Percentiles rank a stretch among this genome's conserved stretches.
These are phyloP conservation scores for Stagonosporopsis chrysanthemi DNA, from an alignment of 2,329 filamentous ascomycete species.

Conservation along the genomic window DNA sequence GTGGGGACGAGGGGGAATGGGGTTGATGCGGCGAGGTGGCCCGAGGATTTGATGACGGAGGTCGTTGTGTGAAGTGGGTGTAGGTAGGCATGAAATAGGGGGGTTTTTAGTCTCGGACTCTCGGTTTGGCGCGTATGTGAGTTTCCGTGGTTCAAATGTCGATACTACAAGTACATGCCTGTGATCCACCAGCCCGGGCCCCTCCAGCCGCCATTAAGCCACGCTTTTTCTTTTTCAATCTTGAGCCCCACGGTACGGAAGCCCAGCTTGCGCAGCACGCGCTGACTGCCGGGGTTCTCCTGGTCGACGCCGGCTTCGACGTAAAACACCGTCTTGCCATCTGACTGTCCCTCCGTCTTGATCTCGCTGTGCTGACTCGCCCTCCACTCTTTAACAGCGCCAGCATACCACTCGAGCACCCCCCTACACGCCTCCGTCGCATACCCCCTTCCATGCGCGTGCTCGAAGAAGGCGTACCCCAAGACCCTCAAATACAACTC, in stretches of 20 bases:
- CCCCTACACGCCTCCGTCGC: constrained; percentile 36
- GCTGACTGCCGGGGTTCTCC: constrained; percentile 31
- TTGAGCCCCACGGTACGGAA: constrained; percentile 36
- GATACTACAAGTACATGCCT: constrained; percentile 5
- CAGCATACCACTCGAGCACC: constrained; percentile 27
- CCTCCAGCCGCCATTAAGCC: constrained; percentile 37
- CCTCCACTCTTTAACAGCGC: neutral
- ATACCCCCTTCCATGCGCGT: constrained; percentile 36
- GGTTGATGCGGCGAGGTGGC: constrained; percentile 58
- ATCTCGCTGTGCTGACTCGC: neutral
- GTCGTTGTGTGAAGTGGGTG: constrained; percentile 34
- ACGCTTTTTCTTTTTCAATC: constrained; percentile 26
- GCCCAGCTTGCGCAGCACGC: constrained; percentile 36
- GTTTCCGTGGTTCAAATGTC: too few species aligned
- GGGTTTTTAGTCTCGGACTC: neutral
- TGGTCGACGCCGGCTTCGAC: constrained; percentile 35
- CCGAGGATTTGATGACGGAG: constrained; percentile 53
- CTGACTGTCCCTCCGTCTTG: neutral
- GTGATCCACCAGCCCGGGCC: constrained; percentile 15
- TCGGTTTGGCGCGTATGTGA: too few species aligned
- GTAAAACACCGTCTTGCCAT: constrained; percentile 23
- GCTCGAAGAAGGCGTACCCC: constrained; percentile 34
- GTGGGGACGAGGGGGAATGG: constrained; percentile 61
- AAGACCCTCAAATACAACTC: constrained; percentile 25
- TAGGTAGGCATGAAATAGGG: neutral